Conservation (phyloP, 495 filamentous ascomycete genomes). For the Podospora conica region DNA sequence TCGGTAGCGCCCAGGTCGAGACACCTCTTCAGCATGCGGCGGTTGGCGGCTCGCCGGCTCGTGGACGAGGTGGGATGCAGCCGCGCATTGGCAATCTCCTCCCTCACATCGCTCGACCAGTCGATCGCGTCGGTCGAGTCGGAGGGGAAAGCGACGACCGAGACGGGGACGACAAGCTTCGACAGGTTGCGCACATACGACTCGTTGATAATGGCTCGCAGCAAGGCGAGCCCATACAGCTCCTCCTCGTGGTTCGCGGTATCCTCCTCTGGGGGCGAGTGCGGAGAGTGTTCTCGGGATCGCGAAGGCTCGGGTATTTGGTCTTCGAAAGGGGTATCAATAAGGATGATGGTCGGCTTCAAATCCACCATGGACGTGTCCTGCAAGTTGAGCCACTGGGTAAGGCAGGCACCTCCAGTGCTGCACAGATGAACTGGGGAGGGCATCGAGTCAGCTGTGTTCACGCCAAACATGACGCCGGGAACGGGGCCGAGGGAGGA, state of each 20-base stretch:
- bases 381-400: slow-evolving; percentile 60
- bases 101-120: slow-evolving; percentile 30
- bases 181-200: slow-evolving; percentile 63
- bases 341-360: slow-evolving; percentile 67
- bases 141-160: slow-evolving; percentile 47
- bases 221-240: slow-evolving; percentile 59
- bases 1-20: slow-evolving; percentile 82
- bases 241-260: slow-evolving; percentile 43
- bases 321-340: slow-evolving; percentile 60
- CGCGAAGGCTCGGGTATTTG: slow-evolving; percentile 32
- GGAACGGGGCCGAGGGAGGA: not conserved
- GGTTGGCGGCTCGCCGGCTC: slow-evolving; percentile 30
- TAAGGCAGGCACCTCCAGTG: slow-evolving; percentile 63
- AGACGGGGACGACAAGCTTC: slow-evolving; percentile 69
- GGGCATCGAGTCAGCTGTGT: slow-evolving; percentile 21
- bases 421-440: slow-evolving; percentile 65
- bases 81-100: slow-evolving; percentile 22
- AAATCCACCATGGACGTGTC: slow-evolving; percentile 55
- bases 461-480: not conserved
- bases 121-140: slow-evolving; percentile 24
- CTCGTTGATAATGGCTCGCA: slow-evolving; percentile 64
- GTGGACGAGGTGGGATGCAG: slow-evolving; percentile 13
- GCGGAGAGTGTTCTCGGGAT: slow-evolving; percentile 36
- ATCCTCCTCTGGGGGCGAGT: slow-evolving; percentile 33
- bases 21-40: slow-evolving; percentile 52